A percentile compares a stretch with the other conserved stretches of the same genome.
phyloP scores from a whole-genome alignment of 371 early-diverging fungal genomes.

The Rhizopus arrhizus region DNA sequence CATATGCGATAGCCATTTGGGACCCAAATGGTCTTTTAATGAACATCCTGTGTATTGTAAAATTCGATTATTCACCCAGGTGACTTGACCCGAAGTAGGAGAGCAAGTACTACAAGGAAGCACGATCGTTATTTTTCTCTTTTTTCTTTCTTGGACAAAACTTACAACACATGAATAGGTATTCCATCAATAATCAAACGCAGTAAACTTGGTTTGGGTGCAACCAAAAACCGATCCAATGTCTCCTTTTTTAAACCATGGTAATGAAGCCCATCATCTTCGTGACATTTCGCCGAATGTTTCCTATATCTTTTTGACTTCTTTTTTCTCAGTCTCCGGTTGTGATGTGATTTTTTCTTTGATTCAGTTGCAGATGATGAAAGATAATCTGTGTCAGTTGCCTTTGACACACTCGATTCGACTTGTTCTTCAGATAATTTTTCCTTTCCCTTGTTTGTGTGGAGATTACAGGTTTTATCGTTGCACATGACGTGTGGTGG shows the following conservation, averaged over 20 bases:
- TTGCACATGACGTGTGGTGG: slow-evolving; percentile 31
- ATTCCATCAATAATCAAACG: slow-evolving; percentile 67
- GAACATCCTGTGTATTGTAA: slow-evolving; percentile 59
- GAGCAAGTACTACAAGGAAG: slow-evolving; percentile 54
- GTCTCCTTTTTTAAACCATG: slow-evolving; percentile 11
- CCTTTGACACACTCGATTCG: too few relatives aligned
- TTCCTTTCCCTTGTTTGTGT: slow-evolving; percentile 1
- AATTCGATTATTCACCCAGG: slow-evolving; percentile 67
- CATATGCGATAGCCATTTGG: slow-evolving; percentile 56
- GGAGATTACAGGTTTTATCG: slow-evolving; percentile 16
- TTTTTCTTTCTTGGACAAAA: not conserved
- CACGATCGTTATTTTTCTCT: not conserved
- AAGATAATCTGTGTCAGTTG: slow-evolving; percentile 2
- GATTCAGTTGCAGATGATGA: slow-evolving; percentile 3
- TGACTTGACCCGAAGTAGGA: slow-evolving; percentile 54
- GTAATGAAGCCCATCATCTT: slow-evolving; percentile 33
- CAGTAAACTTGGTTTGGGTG: slow-evolving; percentile 57
- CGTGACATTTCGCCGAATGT: not conserved
- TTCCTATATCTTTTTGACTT: slow-evolving; percentile 10
- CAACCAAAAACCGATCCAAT: slow-evolving; percentile 39
- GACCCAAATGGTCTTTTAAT: slow-evolving; percentile 55
- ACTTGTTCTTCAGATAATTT: slow-evolving; percentile 5
- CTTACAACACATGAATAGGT: slow-evolving; percentile 69
- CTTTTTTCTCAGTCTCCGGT: slow-evolving; percentile 3
- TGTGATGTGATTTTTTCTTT: not conserved